Conservation (phyloP, 768 basidiomycete genomes). For the Collybiopsis luxurians region DNA sequence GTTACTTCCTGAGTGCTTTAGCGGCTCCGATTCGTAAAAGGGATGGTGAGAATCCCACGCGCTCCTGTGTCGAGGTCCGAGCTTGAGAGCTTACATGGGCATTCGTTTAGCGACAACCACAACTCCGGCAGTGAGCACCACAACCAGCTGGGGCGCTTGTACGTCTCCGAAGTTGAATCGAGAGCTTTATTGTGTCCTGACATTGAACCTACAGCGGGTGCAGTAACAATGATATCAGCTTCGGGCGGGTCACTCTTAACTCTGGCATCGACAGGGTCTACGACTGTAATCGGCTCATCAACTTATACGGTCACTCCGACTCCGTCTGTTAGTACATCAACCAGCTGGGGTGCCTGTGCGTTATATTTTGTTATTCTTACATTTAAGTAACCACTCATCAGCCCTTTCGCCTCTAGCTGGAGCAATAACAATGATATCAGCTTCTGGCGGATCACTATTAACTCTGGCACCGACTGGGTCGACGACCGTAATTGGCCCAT, state of each 20-base stretch:
- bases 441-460: not conserved
- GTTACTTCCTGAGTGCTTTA: not conserved
- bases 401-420: not conserved
- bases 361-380: not conserved
- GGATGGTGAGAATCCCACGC: not conserved
- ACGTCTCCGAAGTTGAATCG: not conserved
- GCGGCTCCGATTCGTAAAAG: not conserved
- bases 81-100: not conserved
- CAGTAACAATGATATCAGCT: not conserved
- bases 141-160: slow-evolving; percentile 1
- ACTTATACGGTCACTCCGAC: not conserved
- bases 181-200: not conserved
- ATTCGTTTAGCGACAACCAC: not conserved
- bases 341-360: not conserved
- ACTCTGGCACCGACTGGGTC: not conserved
- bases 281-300: not conserved
- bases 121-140: not conserved
- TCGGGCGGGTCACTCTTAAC: not conserved
- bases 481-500: not conserved
- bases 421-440: not conserved
- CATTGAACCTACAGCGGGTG: not conserved
- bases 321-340: not conserved
- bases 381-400: not conserved
- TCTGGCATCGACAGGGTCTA: not conserved
- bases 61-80: not conserved